Conservation (phyloP, 129 eudicot genomes). For the Solidago caesia region DNA sequence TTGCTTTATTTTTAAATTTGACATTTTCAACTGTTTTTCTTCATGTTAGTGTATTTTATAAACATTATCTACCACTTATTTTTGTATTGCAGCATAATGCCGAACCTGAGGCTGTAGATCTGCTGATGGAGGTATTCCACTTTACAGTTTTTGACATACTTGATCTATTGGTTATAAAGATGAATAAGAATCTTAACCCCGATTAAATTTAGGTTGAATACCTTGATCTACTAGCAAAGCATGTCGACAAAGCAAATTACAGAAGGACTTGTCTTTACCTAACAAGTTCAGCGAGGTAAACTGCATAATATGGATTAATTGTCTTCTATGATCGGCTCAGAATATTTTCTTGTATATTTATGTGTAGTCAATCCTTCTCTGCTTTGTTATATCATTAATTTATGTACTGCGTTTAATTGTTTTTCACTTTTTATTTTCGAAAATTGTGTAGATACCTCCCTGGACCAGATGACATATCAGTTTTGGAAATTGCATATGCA, state of each 20-base stretch:
- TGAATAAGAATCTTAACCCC: conserved; percentile 1
- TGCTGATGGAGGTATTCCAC: conserved; percentile 82
- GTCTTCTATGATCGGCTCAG: neutral
- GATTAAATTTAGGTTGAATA: conserved; percentile 61
- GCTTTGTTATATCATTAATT: neutral
- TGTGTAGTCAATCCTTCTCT: neutral
- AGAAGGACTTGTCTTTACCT: conserved; percentile 75
- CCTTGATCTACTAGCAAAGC: conserved; percentile 71
- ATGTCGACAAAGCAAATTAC: conserved; percentile 64
- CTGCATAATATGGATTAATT: conserved; percentile 3
- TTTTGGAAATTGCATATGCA: conserved; percentile 78
- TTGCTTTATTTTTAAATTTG: neutral
- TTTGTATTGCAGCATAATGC: conserved; percentile 84
- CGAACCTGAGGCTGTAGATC: conserved; percentile 98
- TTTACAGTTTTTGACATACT: conserved; percentile 2
- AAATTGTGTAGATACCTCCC: conserved; percentile 72
- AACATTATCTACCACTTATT: neutral
- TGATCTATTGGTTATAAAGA: neutral
- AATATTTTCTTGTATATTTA: neutral
- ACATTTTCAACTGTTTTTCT: conserved; percentile 4
- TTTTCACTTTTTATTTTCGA: conserved; percentile 1
- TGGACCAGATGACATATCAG: conserved; percentile 88
- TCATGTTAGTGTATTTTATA: neutral
- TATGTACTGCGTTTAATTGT: conserved; percentile 3
- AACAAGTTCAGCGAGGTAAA: conserved; percentile 71